Percentiles rank a stretch among this genome's conserved stretches.
phyloP scores from a whole-genome alignment of 2,329 filamentous ascomycete species.

The Blastomyces percursus region DNA sequence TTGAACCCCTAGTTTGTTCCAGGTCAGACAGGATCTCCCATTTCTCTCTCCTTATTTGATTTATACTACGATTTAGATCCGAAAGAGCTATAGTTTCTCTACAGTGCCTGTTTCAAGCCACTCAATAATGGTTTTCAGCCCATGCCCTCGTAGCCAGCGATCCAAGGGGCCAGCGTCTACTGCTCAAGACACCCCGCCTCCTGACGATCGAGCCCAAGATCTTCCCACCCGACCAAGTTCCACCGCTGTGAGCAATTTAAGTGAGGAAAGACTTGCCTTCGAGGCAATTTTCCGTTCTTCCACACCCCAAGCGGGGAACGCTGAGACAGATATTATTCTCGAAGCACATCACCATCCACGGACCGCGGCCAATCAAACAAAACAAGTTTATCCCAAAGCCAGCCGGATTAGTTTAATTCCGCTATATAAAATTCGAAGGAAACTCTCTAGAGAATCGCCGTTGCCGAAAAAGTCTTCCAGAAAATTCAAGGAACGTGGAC shows the following conservation, averaged over 20 bases:
- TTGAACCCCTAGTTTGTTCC: not conserved
- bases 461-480: constrained; percentile 12
- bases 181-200: not conserved
- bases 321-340: not conserved
- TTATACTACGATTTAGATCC: not conserved
- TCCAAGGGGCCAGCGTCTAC: not conserved
- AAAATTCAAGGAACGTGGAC: constrained; percentile 10
- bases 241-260: not conserved
- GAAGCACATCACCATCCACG: not conserved
- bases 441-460: constrained; percentile 25
- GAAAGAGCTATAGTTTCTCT: not conserved
- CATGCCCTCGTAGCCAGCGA: constrained; percentile 10
- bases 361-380: not conserved
- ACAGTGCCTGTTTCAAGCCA: not conserved
- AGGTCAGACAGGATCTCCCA: not conserved
- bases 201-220: not conserved
- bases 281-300: constrained; percentile 10
- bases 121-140: constrained; percentile 10
- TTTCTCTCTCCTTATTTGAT: not conserved
- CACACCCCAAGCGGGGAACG: not conserved
- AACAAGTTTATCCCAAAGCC: not conserved
- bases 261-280: constrained; percentile 7
- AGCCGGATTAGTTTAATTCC: constrained; percentile 8
- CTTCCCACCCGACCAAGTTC: not conserved
- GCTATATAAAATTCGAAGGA: constrained; percentile 22